Evolutionary conservation across 78 protist genomes (phyloP).

Genomic region (Dictyostelium purpureum): DNA sequence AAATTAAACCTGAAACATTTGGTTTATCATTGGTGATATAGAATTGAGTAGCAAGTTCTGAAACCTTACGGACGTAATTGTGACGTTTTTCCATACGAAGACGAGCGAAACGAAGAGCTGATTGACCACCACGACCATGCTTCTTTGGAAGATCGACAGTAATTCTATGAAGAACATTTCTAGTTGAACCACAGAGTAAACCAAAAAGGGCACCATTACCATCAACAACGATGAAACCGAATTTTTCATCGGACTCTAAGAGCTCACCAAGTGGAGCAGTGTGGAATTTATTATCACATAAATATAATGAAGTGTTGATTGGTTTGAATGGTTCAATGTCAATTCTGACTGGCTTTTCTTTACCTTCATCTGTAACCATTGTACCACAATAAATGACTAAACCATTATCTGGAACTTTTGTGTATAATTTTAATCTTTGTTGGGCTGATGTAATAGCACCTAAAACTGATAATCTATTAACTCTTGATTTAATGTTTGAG

Average conservation of each 20-base stretch:
- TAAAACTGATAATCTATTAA: conserved; percentile 94
- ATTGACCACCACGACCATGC: conserved; percentile 99
- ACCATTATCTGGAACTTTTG: conserved; percentile 97
- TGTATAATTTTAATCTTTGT: conserved; percentile 92
- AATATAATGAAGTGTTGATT: conserved; percentile 98
- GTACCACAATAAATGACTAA: conserved; percentile 99
- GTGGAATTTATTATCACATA: conserved; percentile 99
- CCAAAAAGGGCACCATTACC: conserved; percentile 98
- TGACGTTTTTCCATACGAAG: conserved; percentile 98
- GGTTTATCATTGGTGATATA: conserved; percentile 97
- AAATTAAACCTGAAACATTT: conserved; percentile 97
- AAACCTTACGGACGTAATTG: conserved; percentile 98
- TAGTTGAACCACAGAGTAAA: conserved; percentile 95
- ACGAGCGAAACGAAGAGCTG: conserved; percentile 99
- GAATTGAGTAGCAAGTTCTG: conserved; percentile 95
- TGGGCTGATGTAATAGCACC: conserved; percentile 98
- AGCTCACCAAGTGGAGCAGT: conserved; percentile 96
- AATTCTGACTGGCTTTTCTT: conserved; percentile 97
- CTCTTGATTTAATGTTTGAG: conserved; percentile 98
- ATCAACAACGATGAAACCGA: conserved; percentile 99
- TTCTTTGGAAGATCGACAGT: conserved; percentile 99
- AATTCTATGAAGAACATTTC: conserved; percentile 96
- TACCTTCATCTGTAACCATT: conserved; percentile 97
- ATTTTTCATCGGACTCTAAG: conserved; percentile 96
- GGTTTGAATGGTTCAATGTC: conserved; percentile 99